A percentile compares a stretch with the other conserved stretches of the same genome.
Conservation (phyloP, 495 filamentous ascomycete genomes). For the Zalerion maritima region DNA sequence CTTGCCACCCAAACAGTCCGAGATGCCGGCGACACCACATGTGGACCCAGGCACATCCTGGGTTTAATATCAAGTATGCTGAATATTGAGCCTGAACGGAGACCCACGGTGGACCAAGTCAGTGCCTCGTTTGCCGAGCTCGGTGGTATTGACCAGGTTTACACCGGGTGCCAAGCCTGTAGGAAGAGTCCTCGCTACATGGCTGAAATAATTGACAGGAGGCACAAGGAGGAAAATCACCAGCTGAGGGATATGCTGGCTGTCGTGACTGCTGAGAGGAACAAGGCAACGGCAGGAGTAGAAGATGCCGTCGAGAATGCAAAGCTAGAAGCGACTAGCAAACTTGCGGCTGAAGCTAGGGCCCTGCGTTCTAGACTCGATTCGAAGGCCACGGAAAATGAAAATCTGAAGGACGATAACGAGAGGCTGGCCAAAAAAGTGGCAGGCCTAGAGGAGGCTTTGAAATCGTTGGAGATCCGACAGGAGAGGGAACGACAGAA, state of each 20-base stretch:
- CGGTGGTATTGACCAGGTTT: conserved; percentile 27
- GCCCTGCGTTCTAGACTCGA: no score
- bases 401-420: conserved; percentile 6
- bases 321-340: no score
- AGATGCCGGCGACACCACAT: conserved; percentile 17
- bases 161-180: conserved; percentile 26
- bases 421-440: conserved; percentile 13
- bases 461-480: no score
- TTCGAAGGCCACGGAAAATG: not conserved
- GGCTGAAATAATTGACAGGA: conserved; percentile 16
- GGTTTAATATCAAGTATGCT: conserved; percentile 20
- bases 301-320: conserved; percentile 1
- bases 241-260: conserved; percentile 14
- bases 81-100: conserved; percentile 7
- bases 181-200: conserved; percentile 17
- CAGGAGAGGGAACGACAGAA: no score
- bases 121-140: conserved; percentile 19
- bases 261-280: not conserved
- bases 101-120: conserved; percentile 18
- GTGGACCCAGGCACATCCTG: conserved; percentile 20
- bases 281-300: conserved; percentile 1
- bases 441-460: conserved; percentile 16
- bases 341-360: no score
- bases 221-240: conserved; percentile 8
- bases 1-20: conserved; percentile 17